phyloP scores from a whole-genome alignment of 768 basidiomycete species.

The Leucocoprinus leucothites region DNA sequence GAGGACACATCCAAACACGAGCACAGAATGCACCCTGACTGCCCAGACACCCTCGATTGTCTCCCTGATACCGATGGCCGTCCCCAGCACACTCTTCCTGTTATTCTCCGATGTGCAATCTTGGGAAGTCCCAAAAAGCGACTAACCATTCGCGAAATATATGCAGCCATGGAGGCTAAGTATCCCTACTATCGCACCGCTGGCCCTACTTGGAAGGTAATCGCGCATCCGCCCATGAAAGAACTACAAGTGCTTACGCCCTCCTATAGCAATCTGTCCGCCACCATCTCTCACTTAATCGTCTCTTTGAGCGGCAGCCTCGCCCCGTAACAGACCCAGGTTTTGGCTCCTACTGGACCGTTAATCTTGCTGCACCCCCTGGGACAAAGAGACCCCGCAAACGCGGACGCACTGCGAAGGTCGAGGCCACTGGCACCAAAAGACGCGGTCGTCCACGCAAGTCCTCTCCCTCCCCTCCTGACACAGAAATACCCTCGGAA shows the following conservation, averaged over 20 bases:
- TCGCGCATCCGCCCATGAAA: not conserved
- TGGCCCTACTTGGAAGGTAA: conserved; percentile 83
- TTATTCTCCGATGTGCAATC: conserved; percentile 83
- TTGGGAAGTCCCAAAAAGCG: conserved; percentile 72
- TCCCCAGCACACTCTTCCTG: conserved; percentile 82
- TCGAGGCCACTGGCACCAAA: conserved; percentile 3
- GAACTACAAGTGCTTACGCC: not conserved
- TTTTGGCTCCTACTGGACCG: conserved; percentile 88
- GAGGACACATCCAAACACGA: conserved; percentile 23
- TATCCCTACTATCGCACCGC: conserved; percentile 80
- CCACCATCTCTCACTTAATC: conserved; percentile 80
- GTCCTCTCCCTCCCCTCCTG: conserved; percentile 9
- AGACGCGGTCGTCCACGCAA: conserved; percentile 11
- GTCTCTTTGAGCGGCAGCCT: conserved; percentile 78
- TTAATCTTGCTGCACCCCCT: conserved; percentile 81
- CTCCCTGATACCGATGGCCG: conserved; percentile 75
- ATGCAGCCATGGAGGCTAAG: conserved; percentile 83
- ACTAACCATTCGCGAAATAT: conserved; percentile 81
- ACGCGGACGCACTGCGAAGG: conserved; percentile 47
- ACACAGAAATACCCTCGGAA: conserved; percentile 21
- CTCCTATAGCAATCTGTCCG: conserved; percentile 75
- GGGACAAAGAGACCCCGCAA: conserved; percentile 85
- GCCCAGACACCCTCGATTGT: conserved; percentile 75
- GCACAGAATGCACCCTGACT: conserved; percentile 69
- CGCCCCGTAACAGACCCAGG: conserved; percentile 83